phyloP scores from a whole-genome alignment of 2,329 filamentous ascomycete genomes.

The Penicillium sp. region DNA sequence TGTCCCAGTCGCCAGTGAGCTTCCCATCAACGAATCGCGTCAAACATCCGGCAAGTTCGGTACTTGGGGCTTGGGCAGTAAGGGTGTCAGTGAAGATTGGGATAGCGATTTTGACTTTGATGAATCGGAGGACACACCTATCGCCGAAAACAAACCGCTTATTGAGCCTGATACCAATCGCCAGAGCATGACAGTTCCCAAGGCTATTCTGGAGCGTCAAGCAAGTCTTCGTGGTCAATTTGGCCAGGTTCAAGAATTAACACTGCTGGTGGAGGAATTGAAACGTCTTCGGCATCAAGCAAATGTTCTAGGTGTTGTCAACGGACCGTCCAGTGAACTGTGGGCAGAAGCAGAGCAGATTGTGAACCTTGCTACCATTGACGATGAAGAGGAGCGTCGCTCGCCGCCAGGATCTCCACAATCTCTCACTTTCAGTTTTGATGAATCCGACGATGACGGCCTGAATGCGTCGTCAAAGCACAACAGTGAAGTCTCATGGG shows the following conservation, averaged over 20 bases:
- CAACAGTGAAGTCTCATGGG: constrained; percentile 35
- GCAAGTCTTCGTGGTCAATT: constrained; percentile 66
- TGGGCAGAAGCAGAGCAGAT: constrained; percentile 68
- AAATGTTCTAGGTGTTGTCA: constrained; percentile 53
- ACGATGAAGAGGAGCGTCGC: constrained; percentile 57
- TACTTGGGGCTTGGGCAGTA: constrained; percentile 66
- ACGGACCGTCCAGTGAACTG: constrained; percentile 53
- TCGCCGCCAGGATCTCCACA: constrained; percentile 54
- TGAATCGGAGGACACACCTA: constrained; percentile 48
- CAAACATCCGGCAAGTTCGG: constrained; percentile 60
- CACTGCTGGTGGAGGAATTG: constrained; percentile 63
- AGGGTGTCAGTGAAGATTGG: constrained; percentile 67
- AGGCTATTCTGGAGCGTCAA: constrained; percentile 63
- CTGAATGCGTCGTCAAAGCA: constrained; percentile 34
- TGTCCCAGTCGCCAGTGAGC: constrained; percentile 58
- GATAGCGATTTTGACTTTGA: constrained; percentile 68
- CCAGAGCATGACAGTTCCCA: constrained; percentile 54
- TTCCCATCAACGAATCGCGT: constrained; percentile 50
- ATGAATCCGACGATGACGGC: constrained; percentile 57
- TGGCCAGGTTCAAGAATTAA: constrained; percentile 63
- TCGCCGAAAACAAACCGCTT: constrained; percentile 44
- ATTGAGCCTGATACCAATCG: constrained; percentile 21
- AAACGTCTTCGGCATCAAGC: constrained; percentile 61
- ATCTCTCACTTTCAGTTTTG: constrained; percentile 59
- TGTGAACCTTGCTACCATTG: constrained; percentile 65